Base-by-base conservation (phyloP, 2,329 filamentous ascomycete species). In the Fusarium incarnatum region DNA sequence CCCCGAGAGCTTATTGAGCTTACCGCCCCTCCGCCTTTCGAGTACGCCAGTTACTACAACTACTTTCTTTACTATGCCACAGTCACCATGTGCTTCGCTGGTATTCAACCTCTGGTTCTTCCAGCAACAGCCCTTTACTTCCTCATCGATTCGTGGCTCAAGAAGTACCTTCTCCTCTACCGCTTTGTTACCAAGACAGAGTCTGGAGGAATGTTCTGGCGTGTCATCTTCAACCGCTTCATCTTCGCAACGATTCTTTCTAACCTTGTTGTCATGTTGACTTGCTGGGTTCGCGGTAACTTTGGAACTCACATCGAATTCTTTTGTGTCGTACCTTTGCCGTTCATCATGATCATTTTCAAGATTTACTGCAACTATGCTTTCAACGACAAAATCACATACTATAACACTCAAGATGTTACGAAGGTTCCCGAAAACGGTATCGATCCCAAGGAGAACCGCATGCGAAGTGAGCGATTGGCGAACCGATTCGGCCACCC, bases 131-230 rank as follows among this genome's bases (percentile, higher is more conserved):
- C 94, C 3, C 81, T 98, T 30, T 99, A 98, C 84, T 98, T 98
- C 79, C 83, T 84, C 54, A 84, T 99, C 53, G 96, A 99, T 79
- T 90, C 91, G 7, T 93, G 91, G 81, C 85, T 98, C 77, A 98
- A 97, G 86, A 98, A 98, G 82, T 99, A 99, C 77, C 84, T 98
- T 47, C 83, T 98, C 41, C 87, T 98, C 71, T 97, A 99, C 81
- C 92, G 98, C 70, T 98, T 98, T 77, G 88, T 97, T 70, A 99
- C 96, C 48, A 99, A 98, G 83, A 97, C 92, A 28, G 96, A 99
- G 78, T 98, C 94, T 0, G 96, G 94, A 11, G 96, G 96, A 53
- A 88, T 92, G 78, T 97, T 94, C 78, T 99, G 96, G 96, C 90
- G 94, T 20, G 88, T 94, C 2, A 80, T 98, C 9, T 97, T 94